phyloP scores from a whole-genome alignment of 345 rosid genomes.

The Syzygium jambos region DNA sequence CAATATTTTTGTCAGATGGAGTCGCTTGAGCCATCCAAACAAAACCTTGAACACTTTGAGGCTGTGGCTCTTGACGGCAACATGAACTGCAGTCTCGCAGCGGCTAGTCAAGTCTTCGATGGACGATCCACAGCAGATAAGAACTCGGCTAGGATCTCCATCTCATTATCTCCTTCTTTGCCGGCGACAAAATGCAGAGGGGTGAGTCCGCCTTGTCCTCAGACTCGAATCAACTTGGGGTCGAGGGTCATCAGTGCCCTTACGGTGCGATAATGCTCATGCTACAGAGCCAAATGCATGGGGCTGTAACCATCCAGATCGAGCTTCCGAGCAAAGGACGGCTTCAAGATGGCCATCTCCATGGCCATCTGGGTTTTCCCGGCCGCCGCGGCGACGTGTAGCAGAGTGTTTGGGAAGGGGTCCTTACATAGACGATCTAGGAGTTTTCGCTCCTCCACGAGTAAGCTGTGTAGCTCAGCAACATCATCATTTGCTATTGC shows the following conservation, averaged over 20 bases:
- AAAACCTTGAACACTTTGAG: not conserved
- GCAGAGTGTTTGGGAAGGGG: not conserved
- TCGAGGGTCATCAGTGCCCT: not conserved
- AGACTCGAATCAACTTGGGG: not conserved
- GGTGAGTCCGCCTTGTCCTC: not conserved
- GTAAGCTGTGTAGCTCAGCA: no score
- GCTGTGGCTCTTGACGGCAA: fast-evolving
- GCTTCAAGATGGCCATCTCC: not conserved
- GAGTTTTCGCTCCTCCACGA: no score
- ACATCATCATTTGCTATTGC: no score
- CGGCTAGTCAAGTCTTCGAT: not conserved
- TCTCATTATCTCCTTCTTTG: not conserved
- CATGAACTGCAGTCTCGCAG: fast-evolving
- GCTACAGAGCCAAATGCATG: not conserved
- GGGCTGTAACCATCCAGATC: not conserved
- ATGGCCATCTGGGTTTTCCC: not conserved
- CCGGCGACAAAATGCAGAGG: not conserved
- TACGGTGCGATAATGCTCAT: fast-evolving
- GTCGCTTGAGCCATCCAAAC: not conserved
- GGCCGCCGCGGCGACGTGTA: fast-evolving
- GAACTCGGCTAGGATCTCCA: not conserved
- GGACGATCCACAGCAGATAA: not conserved
- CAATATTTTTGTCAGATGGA: not conserved
- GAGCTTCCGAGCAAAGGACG: not conserved
- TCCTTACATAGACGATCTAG: not conserved